phyloP scores from a whole-genome alignment of 208 protist species.

The Crithidia bombi region DNA sequence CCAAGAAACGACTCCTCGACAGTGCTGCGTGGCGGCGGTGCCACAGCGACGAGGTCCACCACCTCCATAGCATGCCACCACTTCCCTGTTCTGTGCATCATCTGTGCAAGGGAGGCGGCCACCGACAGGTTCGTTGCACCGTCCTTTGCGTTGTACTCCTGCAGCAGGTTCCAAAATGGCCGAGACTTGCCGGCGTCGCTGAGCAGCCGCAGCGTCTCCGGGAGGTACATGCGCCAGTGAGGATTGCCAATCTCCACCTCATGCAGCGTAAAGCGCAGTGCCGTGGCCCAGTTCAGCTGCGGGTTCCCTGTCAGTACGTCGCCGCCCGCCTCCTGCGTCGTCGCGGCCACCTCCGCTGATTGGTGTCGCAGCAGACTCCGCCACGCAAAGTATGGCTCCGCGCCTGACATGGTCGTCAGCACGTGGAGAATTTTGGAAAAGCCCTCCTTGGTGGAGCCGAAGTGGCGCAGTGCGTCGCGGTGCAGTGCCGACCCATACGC shows the following conservation, averaged over 20 bases:
- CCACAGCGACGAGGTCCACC: constrained; percentile 57
- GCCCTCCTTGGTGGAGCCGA: constrained; percentile 33
- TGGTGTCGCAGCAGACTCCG: constrained; percentile 52
- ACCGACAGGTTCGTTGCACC: constrained; percentile 42
- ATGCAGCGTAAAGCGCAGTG: constrained; percentile 45
- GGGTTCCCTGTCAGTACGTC: constrained; percentile 65
- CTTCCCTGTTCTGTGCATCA: constrained; percentile 42
- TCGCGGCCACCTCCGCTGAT: constrained; percentile 13
- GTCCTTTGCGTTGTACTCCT: constrained; percentile 44
- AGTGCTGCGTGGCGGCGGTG: constrained; percentile 32
- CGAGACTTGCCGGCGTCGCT: constrained; percentile 71
- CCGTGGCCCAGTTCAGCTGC: constrained; percentile 48
- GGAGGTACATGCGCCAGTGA: constrained; percentile 55
- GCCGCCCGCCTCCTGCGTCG: constrained; percentile 56
- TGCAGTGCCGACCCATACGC: constrained; percentile 26
- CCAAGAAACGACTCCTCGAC: constrained; percentile 55
- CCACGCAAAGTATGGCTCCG: constrained; percentile 56
- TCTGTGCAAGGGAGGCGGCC: constrained; percentile 64
- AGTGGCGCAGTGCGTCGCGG: constrained; percentile 20
- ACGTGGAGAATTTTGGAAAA: constrained; percentile 32
- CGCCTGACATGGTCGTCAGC: constrained; percentile 55
- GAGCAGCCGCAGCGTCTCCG: constrained; percentile 71
- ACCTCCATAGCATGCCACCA: constrained; percentile 79
- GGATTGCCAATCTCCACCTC: constrained; percentile 26
- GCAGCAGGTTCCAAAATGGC: constrained; percentile 54